Evolutionary conservation across 164 flowering plant species (phyloP), one percentile per base, ranked within the genome.

Genomic region (Umbilicus rupestris): DNA sequence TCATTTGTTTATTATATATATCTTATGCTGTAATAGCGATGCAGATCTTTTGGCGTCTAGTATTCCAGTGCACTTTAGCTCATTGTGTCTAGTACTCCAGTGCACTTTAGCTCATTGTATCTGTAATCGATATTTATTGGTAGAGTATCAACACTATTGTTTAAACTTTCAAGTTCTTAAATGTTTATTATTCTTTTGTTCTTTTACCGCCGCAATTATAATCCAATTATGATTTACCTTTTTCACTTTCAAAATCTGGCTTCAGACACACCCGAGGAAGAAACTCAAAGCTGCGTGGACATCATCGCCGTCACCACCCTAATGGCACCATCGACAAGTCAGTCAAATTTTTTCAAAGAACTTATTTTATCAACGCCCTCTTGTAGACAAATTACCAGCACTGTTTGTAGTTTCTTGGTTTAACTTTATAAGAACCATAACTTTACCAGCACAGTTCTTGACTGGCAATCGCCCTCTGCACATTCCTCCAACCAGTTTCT

Each of bases 221-320:
- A 26, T 55, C 19, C 33, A 29, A 26, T 55, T 55, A 26, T 26
- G 60, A 55, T 12, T 55, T 19, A 28, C 19, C 33, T 3, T 55
- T 15, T 55, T 12, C 19, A 26, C 60, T 14, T 55, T 14, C 16
- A 14, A 52, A 28, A 28, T 26, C 28, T 55, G 33, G 1, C 19
- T 55, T 8, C 60, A 55, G 60, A 15, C 14, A 28, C 33, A 55
- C 33, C 33, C 60, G 14, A 55, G 35, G 60, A 55, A 55, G 33
- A 55, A 15, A 55, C 60, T 55, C 60, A 28, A 24, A 55, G 60
- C 60, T 55, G 10, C 28, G 22, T 55, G 60, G 33, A 55, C 60
- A 11, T 55, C 33, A 28, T 55, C 33, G 19, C 60, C 33, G 5
- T 28, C 14, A 30, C 19, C 9, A 55, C 7, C 60, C 12, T 41